Conservation (phyloP, 1,284 basidiomycete genomes). For the Mrakiaceae sp. region DNA sequence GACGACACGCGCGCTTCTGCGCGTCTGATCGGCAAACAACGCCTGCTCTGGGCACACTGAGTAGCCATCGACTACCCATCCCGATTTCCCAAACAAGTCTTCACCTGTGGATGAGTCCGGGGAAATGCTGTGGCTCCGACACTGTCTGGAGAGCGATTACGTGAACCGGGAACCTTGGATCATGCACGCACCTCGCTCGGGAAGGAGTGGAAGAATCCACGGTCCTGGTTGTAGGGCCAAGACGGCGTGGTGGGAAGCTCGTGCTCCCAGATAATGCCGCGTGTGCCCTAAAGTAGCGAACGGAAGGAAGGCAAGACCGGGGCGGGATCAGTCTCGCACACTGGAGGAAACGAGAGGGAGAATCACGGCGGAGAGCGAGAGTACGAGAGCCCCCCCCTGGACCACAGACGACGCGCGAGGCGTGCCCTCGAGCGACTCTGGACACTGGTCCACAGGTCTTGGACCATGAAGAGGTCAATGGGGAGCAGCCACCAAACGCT, state of each 20-base stretch:
- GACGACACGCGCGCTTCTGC: too few relatives aligned
- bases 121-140: not conserved
- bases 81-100: not conserved
- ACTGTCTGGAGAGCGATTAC: not conserved
- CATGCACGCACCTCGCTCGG: constrained; percentile 65
- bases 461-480: too few relatives aligned
- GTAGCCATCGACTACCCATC: too few relatives aligned
- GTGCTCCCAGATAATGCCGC: constrained; percentile 88
- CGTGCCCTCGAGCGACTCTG: too few relatives aligned
- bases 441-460: too few relatives aligned
- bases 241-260: constrained; percentile 76
- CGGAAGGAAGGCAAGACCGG: constrained; percentile 3
- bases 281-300: constrained; percentile 44
- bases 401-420: too few relatives aligned
- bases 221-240: constrained; percentile 58
- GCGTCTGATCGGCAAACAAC: too few relatives aligned
- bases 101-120: constrained; percentile 3
- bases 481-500: not conserved
- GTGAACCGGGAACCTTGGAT: not conserved
- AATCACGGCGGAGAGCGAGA: too few relatives aligned
- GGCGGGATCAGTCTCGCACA: too few relatives aligned
- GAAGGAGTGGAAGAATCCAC: constrained; percentile 89
- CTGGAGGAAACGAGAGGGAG: not conserved
- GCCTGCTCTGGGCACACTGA: too few relatives aligned
- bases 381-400: too few relatives aligned